Conservation (phyloP, 495 filamentous ascomycete genomes). For the Neurospora sp. region DNA sequence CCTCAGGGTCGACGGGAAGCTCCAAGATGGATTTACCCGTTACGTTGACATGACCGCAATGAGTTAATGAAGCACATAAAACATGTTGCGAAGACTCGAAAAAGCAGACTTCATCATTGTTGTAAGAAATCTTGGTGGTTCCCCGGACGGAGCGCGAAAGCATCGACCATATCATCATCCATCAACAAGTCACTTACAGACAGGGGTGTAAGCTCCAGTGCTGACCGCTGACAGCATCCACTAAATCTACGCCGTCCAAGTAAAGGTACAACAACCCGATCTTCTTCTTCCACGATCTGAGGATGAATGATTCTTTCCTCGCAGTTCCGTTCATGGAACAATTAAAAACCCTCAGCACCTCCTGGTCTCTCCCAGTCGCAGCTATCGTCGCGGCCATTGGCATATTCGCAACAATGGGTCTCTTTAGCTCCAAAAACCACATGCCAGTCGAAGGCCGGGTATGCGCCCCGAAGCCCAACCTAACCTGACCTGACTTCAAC, state of each 20-base stretch:
- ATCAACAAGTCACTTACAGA: not conserved
- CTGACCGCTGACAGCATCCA: not conserved
- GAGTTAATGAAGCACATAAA: not conserved
- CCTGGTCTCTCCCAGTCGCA: constrained; percentile 18
- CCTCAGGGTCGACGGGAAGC: not conserved
- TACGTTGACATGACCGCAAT: not conserved
- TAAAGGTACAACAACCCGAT: not conserved
- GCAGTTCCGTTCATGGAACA: constrained; percentile 8
- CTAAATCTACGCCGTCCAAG: not conserved
- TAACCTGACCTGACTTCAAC: not conserved
- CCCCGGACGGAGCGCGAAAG: not conserved
- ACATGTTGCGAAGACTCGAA: not conserved
- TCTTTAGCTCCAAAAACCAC: constrained; percentile 58
- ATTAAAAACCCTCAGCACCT: constrained; percentile 3
- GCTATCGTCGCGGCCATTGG: constrained; percentile 38
- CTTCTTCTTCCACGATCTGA: not conserved
- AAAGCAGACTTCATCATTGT: not conserved
- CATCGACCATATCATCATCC: not conserved
- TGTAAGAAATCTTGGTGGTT: too few species aligned
- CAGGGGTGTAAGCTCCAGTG: not conserved
- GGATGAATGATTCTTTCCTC: not conserved
- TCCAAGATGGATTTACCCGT: not conserved
- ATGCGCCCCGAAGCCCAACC: constrained; percentile 13
- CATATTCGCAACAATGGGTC: constrained; percentile 41
- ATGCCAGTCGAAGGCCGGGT: constrained; percentile 77